phyloP scores from a whole-genome alignment of 306 rosid genomes.

The Vicia sativa region DNA sequence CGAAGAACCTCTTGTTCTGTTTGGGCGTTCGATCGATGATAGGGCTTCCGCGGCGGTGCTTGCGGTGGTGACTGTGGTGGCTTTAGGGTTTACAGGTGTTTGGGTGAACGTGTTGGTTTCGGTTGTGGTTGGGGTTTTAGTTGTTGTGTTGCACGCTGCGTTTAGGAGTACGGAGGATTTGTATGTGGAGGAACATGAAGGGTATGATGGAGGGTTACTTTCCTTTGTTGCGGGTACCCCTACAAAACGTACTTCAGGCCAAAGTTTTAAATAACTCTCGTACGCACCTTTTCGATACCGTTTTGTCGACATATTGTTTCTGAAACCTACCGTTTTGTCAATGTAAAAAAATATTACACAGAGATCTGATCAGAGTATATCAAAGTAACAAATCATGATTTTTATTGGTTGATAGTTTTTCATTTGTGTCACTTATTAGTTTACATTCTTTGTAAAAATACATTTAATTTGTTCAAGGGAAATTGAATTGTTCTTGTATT shows the following conservation, averaged over 20 bases:
- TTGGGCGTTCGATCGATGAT: constrained; percentile 52
- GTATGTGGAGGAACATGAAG: constrained; percentile 64
- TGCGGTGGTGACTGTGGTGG: constrained; percentile 51
- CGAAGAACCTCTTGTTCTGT: constrained; percentile 42
- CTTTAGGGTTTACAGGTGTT: constrained; percentile 56
- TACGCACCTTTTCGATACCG: too few relatives aligned
- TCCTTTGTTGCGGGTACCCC: constrained; percentile 74
- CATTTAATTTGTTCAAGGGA: not conserved
- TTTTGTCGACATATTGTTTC: too few relatives aligned
- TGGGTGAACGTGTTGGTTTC: constrained; percentile 69
- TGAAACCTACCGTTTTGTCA: too few relatives aligned
- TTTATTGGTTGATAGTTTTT: too few relatives aligned
- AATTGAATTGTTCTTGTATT: constrained; percentile 20
- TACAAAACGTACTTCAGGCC: constrained; percentile 43
- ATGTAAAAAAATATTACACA: too few relatives aligned
- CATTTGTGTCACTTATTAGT: not conserved
- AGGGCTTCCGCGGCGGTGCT: constrained; percentile 44
- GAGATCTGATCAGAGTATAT: too few relatives aligned
- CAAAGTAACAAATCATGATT: too few relatives aligned
- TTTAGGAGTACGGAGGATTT: constrained; percentile 66
- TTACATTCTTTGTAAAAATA: not conserved
- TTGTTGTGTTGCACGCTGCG: constrained; percentile 60
- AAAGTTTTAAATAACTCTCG: too few relatives aligned
- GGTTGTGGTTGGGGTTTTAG: constrained; percentile 45
- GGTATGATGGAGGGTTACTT: constrained; percentile 61